These are phyloP conservation scores for Scedosporium aurantiacum DNA, from an alignment of 2,329 filamentous ascomycete genomes.

Conservation along the genomic window DNA sequence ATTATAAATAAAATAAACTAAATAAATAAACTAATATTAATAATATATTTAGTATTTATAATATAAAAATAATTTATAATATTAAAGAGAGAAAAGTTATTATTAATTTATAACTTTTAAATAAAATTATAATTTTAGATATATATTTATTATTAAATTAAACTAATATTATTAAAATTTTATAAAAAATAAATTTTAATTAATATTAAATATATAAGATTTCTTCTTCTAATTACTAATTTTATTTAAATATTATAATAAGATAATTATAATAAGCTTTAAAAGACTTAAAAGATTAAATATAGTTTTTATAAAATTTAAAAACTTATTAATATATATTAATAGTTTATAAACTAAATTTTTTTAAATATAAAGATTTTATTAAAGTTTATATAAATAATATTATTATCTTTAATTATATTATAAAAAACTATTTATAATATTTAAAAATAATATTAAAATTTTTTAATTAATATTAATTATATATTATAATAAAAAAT, in stretches of 20 bases:
- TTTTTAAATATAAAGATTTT: not conserved
- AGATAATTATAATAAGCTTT: no score
- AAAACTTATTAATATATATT: no score
- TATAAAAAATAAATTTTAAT: no score
- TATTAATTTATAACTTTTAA: conserved; percentile 7
- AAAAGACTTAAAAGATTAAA: no score
- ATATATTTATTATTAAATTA: conserved; percentile 2
- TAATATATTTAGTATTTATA: not conserved
- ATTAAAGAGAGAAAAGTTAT: conserved; percentile 2
- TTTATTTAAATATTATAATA: no score
- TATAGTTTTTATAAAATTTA: no score
- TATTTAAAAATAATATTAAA: no score
- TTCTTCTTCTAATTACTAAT: not conserved
- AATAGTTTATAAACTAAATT: not conserved
- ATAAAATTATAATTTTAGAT: no score
- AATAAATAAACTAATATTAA: not conserved
- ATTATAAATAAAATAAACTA: not conserved
- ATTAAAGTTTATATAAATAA: conserved; percentile 6
- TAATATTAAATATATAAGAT: not conserved
- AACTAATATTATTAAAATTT: not conserved
- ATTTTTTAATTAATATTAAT: not conserved
- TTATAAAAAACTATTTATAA: conserved; percentile 2
- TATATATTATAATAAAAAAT: not conserved
- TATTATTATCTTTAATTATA: conserved; percentile 5
- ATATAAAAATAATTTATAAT: not conserved